phyloP scores from a whole-genome alignment of 2,329 filamentous ascomycete genomes.

The Colletotrichum brevisporum region DNA sequence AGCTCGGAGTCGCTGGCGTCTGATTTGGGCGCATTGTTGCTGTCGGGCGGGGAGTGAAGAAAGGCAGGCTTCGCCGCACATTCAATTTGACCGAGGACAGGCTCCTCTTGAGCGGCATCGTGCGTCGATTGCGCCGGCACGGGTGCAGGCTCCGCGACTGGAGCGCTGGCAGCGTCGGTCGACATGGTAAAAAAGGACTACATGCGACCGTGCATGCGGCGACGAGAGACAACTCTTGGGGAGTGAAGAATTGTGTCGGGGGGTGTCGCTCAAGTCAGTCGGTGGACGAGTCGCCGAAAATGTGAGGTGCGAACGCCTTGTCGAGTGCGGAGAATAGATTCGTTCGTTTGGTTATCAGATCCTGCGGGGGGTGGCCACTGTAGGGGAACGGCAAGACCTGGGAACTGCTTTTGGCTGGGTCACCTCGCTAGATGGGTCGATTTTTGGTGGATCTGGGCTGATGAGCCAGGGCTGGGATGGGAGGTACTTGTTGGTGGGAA shows the following conservation, averaged over 20 bases:
- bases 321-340: conserved; percentile 40
- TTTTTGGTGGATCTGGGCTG: conserved; percentile 45
- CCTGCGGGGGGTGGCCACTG: conserved; percentile 40
- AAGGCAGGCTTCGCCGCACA: conserved; percentile 59
- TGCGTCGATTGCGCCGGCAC: conserved; percentile 43
- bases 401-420: conserved; percentile 33
- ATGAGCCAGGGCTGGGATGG: conserved; percentile 38
- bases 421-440: conserved; percentile 43
- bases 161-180: conserved; percentile 67
- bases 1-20: conserved; percentile 76
- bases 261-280: conserved; percentile 18
- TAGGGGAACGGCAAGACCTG: conserved; percentile 30
- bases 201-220: conserved; percentile 55
- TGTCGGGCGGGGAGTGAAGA: conserved; percentile 75
- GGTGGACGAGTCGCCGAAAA: conserved; percentile 36
- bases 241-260: conserved; percentile 4
- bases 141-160: conserved; percentile 56
- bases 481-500: conserved; percentile 15
- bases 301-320: conserved; percentile 39
- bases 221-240: conserved; percentile 16
- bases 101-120: conserved; percentile 43
- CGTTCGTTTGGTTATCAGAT: conserved; percentile 42
- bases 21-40: conserved; percentile 71
- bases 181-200: conserved; percentile 65
- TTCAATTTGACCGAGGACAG: conserved; percentile 48